Base-by-base conservation (phyloP, 306 rosid genomes). In the Erythrophleum fordii region DNA sequence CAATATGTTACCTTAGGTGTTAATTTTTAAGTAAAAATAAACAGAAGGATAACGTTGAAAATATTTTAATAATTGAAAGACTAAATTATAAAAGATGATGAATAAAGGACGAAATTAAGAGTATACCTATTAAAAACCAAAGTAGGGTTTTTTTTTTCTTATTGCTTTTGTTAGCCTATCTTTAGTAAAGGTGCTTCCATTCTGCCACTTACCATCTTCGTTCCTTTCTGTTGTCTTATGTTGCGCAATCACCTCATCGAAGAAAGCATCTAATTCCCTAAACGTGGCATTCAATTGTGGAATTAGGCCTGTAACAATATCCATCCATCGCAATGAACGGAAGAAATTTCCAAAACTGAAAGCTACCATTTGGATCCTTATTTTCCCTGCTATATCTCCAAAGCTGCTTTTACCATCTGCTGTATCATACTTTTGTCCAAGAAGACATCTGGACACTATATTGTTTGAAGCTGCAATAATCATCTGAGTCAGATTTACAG, bases 301-400 rank as follows among this genome's bases (percentile, higher is more conserved):
- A 18, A 62, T 46, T 1, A 51, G 46, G 0, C 90, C 90, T 0
- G 72, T 85, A 2, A 89, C 44, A 71, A 16, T 20, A 55, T 87
- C 92, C 37, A 89, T 1, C 91, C 91, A 88, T 18, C 77, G 31
- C 53, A 88, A 69, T 8, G 25, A 65, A 59, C 87, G 90, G 56
- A 75, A 87, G 53, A 37, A 77, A 78, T 91, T 87, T 28, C 86
- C 83, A 4, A 85, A 56, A 14, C 82, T 18, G n/a, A 82, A 87
- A 28, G 75, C 39, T 29, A 4, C 0, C 0, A 85, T 0, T 0
- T 28, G 59, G 5, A 0, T 20, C 80, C 20, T 0, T 13, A 44
- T 1, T 51, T 26, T 82, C 34, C 75, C 88, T 1, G 80, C 5
- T 1, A 79, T 0, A 12, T 71, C 72, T 17, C 77, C 77, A 49